A percentile compares a stretch with the other conserved stretches of the same genome.
Conservation (phyloP, 2,329 filamentous ascomycete species). For the Hypoxylon sp. region DNA sequence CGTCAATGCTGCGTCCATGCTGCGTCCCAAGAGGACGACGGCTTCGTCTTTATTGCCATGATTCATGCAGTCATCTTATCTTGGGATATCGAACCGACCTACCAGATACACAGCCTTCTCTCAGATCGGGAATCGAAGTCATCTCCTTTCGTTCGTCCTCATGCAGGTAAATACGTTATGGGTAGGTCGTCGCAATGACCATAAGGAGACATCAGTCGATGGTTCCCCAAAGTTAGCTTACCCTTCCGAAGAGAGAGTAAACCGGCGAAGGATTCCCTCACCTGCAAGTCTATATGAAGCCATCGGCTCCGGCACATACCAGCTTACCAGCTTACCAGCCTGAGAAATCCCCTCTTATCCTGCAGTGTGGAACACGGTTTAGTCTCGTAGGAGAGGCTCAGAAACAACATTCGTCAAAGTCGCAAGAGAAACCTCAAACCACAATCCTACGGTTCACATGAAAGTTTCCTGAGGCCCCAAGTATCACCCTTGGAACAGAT, state of each 20-base stretch:
- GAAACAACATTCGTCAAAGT: conserved; percentile 16
- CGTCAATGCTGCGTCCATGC: conserved; percentile 43
- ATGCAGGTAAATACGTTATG: conserved; percentile 18
- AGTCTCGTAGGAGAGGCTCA: conserved; percentile 4
- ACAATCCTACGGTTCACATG: conserved; percentile 17
- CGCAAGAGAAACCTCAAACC: conserved; percentile 12
- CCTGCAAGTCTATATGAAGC: conserved; percentile 16
- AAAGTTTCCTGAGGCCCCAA: conserved; percentile 8
- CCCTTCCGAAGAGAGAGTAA: conserved; percentile 13
- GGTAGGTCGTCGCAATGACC: conserved; percentile 2
- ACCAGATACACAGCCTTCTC: conserved; percentile 24
- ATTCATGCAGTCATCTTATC: conserved; percentile 42
- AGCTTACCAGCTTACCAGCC: conserved; percentile 9
- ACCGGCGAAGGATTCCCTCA: conserved; percentile 12
- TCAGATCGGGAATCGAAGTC: conserved; percentile 14
- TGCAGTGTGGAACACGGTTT: conserved; percentile 15
- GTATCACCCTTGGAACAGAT: conserved; percentile 13
- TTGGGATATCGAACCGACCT: conserved; percentile 36
- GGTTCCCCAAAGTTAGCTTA: conserved; percentile 16
- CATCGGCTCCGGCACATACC: conserved; percentile 2
- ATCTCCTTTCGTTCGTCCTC: neutral
- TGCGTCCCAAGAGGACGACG: conserved; percentile 34
- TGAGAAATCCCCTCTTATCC: conserved; percentile 8
- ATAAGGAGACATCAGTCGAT: conserved; percentile 36
- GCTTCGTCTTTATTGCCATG: conserved; percentile 39